Evolutionary conservation across 257 asterid genomes (phyloP), one percentile per base, ranked within the genome.

Genomic region (Lycium ferocissimum): DNA sequence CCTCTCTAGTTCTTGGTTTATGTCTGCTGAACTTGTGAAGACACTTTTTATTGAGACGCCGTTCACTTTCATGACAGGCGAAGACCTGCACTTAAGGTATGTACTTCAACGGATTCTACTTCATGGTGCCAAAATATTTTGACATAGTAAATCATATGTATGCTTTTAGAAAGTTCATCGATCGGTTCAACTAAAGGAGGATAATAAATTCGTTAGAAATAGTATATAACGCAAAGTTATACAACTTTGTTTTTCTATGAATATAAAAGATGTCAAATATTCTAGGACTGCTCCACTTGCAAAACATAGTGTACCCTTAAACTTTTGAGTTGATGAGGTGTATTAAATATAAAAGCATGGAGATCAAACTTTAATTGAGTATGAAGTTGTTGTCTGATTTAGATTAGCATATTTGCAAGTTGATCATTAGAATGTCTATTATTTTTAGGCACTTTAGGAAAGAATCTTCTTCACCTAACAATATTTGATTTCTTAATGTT

Each of bases 41-140:
- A 93, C 99, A 1, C 91, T 97, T 7, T 97, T 97, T 71, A 91
- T 92, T n/a, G 99, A 95, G 90, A 92, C 94, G 9, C 99, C 99
- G 1, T 91, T 94, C 89, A 97, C 99, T 15, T 97, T 97, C 90
- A 88, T 85, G 93, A 97, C 99, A 2, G 99, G 99, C 35, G 98
- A 97, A 91, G 99, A 97, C 87, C 84, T 97, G 85, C 99, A 95
- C 85, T 90, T 97, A 85, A 97, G 99, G 99, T 96, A 89, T 54
- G 87, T 54, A 20, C 9, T 62, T 45, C 7, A 82, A 82, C 66
- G 9, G 59, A 22, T 14, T 82, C 1, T 7, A 49, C 13, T 22
- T 13, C 26, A 40, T 49, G 43, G 62, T 47, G 49, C 81, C 81
- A 49, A 47, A 73, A 26, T 22, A 76, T 22, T 20, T 76, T 45